These are phyloP conservation scores for Pythium aquatile DNA, from an alignment of 352 stramenopile genomes.

Conservation along the genomic window DNA sequence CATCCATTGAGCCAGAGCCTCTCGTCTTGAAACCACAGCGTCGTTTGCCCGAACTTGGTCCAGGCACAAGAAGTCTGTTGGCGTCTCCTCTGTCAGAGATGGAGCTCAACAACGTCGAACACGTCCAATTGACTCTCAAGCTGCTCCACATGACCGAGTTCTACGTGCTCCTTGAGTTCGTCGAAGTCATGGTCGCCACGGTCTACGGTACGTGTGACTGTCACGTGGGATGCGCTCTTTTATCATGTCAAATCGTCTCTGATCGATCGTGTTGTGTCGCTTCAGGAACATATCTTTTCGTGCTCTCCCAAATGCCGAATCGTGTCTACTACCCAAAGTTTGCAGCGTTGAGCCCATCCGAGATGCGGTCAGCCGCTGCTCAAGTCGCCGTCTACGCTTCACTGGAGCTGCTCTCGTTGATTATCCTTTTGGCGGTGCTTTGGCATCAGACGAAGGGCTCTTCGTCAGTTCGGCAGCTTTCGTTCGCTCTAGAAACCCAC, in stretches of 20 bases:
- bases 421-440: neutral
- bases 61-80: no score
- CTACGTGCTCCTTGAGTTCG: constrained; percentile 31
- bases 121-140: constrained; percentile 26
- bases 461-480: neutral
- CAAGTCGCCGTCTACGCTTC: neutral
- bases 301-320: constrained; percentile 1
- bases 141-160: constrained; percentile 38
- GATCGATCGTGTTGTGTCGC: neutral
- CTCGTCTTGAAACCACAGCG: no score
- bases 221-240: no score
- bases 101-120: constrained; percentile 3
- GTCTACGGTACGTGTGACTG: constrained; percentile 40
- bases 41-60: no score
- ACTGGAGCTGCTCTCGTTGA: neutral
- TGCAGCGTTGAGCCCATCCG: neutral
- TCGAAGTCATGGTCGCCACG: constrained; percentile 33
- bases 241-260: no score
- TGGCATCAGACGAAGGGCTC: neutral
- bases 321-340: neutral
- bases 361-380: neutral
- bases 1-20: no score
- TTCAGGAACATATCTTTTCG: neutral
- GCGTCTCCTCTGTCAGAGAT: no score
- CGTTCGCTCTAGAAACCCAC: neutral